Base-by-base conservation (phyloP, 2,329 filamentous ascomycete genomes). In the Penicillium sp. region DNA sequence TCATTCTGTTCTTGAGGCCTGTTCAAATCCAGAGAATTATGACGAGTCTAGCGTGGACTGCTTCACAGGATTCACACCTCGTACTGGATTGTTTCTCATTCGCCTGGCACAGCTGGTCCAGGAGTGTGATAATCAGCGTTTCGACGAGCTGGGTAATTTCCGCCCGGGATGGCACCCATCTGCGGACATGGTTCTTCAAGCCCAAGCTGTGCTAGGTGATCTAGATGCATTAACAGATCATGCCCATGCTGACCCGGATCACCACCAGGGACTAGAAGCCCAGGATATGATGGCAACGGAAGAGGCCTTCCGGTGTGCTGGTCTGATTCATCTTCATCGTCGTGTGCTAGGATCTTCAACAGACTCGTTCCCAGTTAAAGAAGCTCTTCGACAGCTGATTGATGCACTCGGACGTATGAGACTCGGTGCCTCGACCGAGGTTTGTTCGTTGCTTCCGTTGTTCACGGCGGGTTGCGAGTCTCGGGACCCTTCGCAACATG, bases 401-500 rank as follows among this genome's bases (percentile, higher is more conserved):
- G 76, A 78, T 1, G 83, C 86, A 31, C 77, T 93, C 59, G 78
- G 79, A 23, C 83, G 82, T 37, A 85, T 95, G 49, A 78, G 85
- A 13, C 77, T 81, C 13, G 88, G 89, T 6, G 87, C 87, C 29
- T 86, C 86, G 16, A 89, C 90, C 0, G 91, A 93, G 72, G 87
- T 85, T 9, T 91, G 89, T 67, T 77, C 91, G 19, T 72, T 95
- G 39, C 93, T 95, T 62, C 91, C 91, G 0, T 86, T 95, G 76
- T 95, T 95, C 72, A 90, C 89, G 1, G 91, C 91, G 1, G 91
- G 91, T 0, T 93, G 90, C 63, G 89, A 95, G 71, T 85, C 87
- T 1, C 77, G 77, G 54, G 82, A 86, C 49, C 67, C 78, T 33
- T 74, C 73, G 3, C 83, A 88, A 64, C 80, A 86, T 50, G 75